A percentile compares a stretch with the other conserved stretches of the same genome.
phyloP scores from a whole-genome alignment of 805 yeast genomes.

The Candida silvatica region DNA sequence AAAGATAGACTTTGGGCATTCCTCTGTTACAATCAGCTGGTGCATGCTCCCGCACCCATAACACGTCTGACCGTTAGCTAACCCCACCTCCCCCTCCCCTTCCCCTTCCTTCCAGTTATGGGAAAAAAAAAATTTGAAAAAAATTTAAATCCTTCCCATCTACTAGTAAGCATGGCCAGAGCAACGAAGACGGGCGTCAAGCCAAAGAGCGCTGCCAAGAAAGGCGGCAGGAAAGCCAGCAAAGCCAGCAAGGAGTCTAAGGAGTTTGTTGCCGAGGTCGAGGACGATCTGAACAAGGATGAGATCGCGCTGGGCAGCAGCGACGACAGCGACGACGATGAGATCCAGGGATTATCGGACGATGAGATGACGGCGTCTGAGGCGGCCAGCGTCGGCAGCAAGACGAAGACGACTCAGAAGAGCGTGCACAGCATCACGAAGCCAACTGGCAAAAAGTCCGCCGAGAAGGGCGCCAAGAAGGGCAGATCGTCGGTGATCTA shows the following conservation, averaged over 20 bases:
- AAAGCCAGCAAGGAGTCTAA: no score
- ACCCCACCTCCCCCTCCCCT: no score
- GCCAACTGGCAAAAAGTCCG: constrained; percentile 4
- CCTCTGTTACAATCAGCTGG: no score
- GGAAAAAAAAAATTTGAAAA: constrained; percentile 2
- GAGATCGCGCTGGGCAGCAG: constrained; percentile 7
- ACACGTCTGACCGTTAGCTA: no score
- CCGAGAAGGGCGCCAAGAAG: constrained; percentile 2
- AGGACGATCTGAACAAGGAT: constrained; percentile 8
- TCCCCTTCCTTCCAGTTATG: no score
- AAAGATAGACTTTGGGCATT: no score
- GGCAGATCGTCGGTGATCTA: constrained; percentile 62
- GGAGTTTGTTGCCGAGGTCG: neutral
- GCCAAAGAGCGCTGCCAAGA: constrained; percentile 1
- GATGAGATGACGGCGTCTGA: neutral
- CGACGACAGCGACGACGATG: constrained; percentile 8
- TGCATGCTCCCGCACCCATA: no score
- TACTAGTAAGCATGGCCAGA: neutral
- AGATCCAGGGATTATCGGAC: neutral
- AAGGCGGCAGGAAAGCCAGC: constrained; percentile 1
- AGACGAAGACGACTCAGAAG: constrained; percentile 9
- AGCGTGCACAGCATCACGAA: constrained; percentile 17
- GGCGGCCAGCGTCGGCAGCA: constrained; percentile 1
- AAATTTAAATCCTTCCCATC: neutral
- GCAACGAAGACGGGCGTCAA: constrained; percentile 7